Percentiles rank a stretch among this genome's conserved stretches.
These are phyloP conservation scores for Kluyveromyces sp. DNA, from an alignment of 1,139 yeast species.

Conservation along the genomic window DNA sequence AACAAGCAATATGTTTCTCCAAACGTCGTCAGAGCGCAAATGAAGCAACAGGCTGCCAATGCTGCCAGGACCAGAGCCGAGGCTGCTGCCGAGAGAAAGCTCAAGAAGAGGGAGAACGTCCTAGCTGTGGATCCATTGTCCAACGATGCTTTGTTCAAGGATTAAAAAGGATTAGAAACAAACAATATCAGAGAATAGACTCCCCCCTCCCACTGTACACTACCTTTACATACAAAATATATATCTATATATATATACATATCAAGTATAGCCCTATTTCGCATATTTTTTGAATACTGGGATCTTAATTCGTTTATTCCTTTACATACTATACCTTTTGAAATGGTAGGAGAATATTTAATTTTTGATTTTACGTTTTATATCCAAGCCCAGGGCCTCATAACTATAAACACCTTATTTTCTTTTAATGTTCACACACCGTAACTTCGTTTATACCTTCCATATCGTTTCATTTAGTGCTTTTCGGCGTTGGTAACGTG, in stretches of 20 bases:
- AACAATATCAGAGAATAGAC: background rate
- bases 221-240: background rate
- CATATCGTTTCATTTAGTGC: constrained; percentile 4
- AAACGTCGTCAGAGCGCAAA: constrained; percentile 86
- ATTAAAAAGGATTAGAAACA: constrained; percentile 10
- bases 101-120: constrained; percentile 68
- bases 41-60: constrained; percentile 70
- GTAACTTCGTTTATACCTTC: background rate
- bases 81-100: constrained; percentile 68
- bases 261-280: background rate
- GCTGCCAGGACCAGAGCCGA: constrained; percentile 74
- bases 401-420: background rate
- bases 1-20: constrained; percentile 96
- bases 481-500: constrained; percentile 8
- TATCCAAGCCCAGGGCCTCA: too few relatives aligned
- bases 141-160: constrained; percentile 66
- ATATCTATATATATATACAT: background rate
- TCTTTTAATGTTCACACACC: background rate
- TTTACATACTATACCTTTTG: background rate
- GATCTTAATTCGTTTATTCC: background rate
- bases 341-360: background rate
- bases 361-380: background rate
- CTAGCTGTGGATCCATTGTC: constrained; percentile 78
- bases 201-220: background rate
- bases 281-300: too few relatives aligned